Evolutionary conservation across 352 stramenopile genomes (phyloP).

Genomic region (Poterioochromonas sp.): DNA sequence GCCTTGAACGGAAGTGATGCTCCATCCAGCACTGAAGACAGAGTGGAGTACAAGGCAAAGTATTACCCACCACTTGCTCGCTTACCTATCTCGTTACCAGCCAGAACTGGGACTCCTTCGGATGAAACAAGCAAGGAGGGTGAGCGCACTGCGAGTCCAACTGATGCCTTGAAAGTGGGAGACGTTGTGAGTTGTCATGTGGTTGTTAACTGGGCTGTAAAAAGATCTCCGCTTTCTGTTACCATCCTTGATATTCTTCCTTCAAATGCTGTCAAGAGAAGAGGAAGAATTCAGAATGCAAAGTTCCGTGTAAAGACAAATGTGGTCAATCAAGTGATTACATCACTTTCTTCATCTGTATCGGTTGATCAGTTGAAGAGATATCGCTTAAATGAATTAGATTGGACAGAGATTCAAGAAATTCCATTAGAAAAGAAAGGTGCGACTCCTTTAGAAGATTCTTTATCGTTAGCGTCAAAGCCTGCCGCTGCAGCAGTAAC

Average conservation of each 20-base stretch:
- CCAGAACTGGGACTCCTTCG: background rate
- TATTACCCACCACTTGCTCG: background rate
- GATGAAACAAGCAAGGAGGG: too few species aligned
- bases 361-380: background rate
- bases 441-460: background rate
- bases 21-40: too few species aligned
- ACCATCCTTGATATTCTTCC: too few species aligned
- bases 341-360: background rate
- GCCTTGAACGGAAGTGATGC: too few species aligned
- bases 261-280: background rate
- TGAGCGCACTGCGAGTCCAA: background rate
- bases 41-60: background rate
- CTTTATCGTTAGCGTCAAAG: background rate
- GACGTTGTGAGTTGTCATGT: background rate
- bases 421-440: background rate
- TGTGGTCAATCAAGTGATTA: background rate
- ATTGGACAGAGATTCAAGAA: background rate
- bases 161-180: background rate
- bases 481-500: background rate
- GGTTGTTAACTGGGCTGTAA: background rate
- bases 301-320: background rate
- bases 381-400: background rate
- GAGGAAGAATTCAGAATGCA: background rate
- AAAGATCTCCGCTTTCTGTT: background rate
- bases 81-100: background rate